Evolutionary conservation across 2,329 filamentous ascomycete species (phyloP).

Genomic region (Mycosphaerella arachidis): DNA sequence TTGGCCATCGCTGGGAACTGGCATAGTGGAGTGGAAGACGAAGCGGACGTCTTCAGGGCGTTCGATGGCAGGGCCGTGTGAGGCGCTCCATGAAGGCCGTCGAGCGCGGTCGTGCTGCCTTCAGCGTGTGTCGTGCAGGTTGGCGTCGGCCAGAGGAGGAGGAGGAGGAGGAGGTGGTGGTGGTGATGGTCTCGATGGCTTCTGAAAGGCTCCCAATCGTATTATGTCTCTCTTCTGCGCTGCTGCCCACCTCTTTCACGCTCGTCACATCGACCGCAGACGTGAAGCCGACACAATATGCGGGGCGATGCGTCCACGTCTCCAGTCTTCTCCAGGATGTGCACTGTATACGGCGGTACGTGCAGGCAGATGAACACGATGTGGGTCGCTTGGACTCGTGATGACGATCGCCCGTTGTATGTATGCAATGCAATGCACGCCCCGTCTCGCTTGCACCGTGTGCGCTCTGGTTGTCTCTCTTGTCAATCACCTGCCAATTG

Average conservation of each 20-base stretch:
- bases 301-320: no score
- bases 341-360: background rate
- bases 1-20: conserved; percentile 14
- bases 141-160: background rate
- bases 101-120: background rate
- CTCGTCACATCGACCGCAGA: no score
- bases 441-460: background rate
- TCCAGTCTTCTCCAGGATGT: no score
- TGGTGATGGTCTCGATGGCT: no score
- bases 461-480: background rate
- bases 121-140: conserved; percentile 2
- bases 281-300: no score
- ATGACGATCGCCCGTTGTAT: conserved; percentile 4
- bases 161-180: background rate
- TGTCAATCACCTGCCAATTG: background rate
- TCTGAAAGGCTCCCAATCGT: no score
- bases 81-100: conserved; percentile 32
- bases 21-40: conserved; percentile 23
- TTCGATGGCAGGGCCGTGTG: conserved; percentile 26
- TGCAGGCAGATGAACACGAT: background rate
- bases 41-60: conserved; percentile 24
- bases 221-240: background rate
- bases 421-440: background rate
- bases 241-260: background rate
- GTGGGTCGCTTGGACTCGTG: conserved; percentile 4